Conservation (phyloP, 2,329 filamentous ascomycete species). For the Rugonectria rugulosa region DNA sequence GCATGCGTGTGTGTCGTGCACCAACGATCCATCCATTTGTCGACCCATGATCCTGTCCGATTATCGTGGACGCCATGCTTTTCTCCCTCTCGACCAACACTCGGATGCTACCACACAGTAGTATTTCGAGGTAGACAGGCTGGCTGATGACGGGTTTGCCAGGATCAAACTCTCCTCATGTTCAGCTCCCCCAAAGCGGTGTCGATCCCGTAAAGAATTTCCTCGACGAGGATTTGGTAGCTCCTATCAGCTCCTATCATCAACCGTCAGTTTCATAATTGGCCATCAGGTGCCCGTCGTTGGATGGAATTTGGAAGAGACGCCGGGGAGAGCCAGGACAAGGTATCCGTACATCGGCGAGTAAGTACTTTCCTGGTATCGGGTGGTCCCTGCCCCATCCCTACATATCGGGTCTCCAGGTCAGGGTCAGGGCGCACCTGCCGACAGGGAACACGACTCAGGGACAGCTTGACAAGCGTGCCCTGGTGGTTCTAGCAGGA, state of each 20-base stretch:
- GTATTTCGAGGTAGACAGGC: no score
- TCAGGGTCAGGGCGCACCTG: constrained; percentile 14
- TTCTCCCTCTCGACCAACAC: not conserved
- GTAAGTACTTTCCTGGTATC: not conserved
- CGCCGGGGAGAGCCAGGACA: not conserved
- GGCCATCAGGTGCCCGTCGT: no score
- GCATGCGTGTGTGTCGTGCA: constrained; percentile 22
- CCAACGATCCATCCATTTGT: constrained; percentile 2
- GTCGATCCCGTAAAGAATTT: no score
- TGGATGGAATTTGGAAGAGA: not conserved
- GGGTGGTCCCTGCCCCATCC: not conserved
- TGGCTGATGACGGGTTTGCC: no score
- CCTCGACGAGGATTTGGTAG: no score
- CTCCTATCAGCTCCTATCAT: no score
- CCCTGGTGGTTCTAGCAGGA: constrained; percentile 24
- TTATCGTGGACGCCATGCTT: constrained; percentile 4
- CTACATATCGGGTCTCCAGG: not conserved
- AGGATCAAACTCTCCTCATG: no score
- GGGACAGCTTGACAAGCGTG: no score
- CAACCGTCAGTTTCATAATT: no score
- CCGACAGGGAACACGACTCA: constrained; percentile 36
- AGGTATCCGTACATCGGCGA: constrained; percentile 5
- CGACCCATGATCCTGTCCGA: constrained; percentile 7
- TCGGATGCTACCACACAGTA: no score
- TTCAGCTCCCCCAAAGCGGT: no score